Conservation (phyloP, 2,329 filamentous ascomycete species). For the Monilinia aucupariae region DNA sequence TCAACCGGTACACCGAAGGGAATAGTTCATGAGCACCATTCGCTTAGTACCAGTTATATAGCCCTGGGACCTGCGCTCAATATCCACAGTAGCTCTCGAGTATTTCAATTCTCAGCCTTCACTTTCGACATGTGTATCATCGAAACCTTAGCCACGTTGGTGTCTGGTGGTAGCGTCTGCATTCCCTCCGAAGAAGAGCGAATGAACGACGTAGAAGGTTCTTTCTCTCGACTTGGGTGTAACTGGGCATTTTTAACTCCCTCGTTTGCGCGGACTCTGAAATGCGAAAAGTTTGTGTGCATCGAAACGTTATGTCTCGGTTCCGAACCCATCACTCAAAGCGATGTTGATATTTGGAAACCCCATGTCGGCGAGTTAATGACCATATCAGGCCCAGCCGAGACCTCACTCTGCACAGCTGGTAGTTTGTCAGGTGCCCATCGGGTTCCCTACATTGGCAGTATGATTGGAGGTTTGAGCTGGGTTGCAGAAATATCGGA, state of each 20-base stretch:
- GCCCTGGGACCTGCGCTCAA: conserved; percentile 32
- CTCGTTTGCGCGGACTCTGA: background rate
- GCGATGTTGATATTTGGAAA: background rate
- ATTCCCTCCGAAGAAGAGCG: conserved; percentile 38
- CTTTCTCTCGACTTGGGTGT: background rate
- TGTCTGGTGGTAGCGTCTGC: conserved; percentile 38
- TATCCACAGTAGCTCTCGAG: conserved; percentile 14
- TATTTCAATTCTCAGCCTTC: conserved; percentile 20
- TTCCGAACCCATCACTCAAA: background rate
- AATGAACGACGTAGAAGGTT: conserved; percentile 26
- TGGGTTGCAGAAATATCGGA: background rate
- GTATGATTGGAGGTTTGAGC: background rate
- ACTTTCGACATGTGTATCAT: conserved; percentile 38
- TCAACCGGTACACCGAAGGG: conserved; percentile 42
- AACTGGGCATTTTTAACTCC: background rate
- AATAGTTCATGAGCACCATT: conserved; percentile 17
- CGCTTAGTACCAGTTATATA: conserved; percentile 29
- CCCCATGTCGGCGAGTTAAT: background rate
- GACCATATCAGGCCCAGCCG: background rate
- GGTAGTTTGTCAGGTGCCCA: background rate
- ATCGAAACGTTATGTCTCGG: background rate
- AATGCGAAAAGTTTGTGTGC: background rate
- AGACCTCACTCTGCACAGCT: background rate
- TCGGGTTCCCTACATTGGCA: background rate
- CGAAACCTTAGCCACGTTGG: conserved; percentile 31